Conservation (phyloP, 148 eudicot genomes). For the Camellia sinensis region DNA sequence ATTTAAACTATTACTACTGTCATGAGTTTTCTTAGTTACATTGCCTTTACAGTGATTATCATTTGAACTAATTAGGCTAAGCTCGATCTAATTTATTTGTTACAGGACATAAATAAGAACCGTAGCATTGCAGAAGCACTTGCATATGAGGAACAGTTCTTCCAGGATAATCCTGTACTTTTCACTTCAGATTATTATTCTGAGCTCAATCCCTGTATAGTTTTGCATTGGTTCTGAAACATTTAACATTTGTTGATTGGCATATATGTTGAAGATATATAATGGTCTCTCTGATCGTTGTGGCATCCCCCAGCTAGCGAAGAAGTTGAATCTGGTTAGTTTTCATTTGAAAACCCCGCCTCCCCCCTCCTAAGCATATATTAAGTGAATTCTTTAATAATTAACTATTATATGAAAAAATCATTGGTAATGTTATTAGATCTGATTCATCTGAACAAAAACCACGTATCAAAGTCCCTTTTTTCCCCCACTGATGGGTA, state of each 20-base stretch:
- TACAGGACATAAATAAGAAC: constrained; percentile 46
- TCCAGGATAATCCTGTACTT: constrained; percentile 39
- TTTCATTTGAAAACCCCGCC: neutral
- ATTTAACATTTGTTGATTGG: constrained; percentile 2
- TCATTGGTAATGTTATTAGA: neutral
- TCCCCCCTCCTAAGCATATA: neutral
- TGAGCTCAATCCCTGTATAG: neutral
- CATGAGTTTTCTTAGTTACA: neutral
- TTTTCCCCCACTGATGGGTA: neutral
- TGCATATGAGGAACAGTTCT: constrained; percentile 47
- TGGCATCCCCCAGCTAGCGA: constrained; percentile 51
- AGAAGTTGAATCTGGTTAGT: constrained; percentile 47
- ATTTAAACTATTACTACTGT: neutral
- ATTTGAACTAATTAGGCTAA: neutral
- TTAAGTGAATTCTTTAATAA: neutral
- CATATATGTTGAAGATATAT: constrained; percentile 31
- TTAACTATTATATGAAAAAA: neutral
- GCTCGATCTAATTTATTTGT: constrained; percentile 2
- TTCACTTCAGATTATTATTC: constrained; percentile 9
- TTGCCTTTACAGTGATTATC: neutral
- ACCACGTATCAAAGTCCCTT: neutral
- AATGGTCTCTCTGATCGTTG: constrained; percentile 37
- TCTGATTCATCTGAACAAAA: neutral
- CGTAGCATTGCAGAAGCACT: constrained; percentile 42
- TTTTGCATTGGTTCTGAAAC: neutral